Evolutionary conservation across 2,329 filamentous ascomycete genomes (phyloP).

Genomic region (Cylindrodendrum hubeiense): DNA sequence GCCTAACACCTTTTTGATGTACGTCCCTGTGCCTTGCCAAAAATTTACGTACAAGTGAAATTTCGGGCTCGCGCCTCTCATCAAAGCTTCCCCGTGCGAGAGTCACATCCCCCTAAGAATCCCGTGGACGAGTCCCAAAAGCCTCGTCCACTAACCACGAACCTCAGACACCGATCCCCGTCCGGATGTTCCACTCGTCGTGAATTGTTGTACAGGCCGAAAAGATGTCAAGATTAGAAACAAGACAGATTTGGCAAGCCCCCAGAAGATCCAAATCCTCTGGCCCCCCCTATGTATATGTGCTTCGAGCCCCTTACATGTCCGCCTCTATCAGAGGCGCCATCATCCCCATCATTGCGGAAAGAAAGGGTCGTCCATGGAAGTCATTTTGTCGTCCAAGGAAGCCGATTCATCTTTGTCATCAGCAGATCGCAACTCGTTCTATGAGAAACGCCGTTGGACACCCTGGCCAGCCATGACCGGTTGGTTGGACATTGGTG

Average conservation of each 20-base stretch:
- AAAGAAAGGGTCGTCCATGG: conserved; percentile 38
- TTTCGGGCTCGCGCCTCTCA: conserved; percentile 28
- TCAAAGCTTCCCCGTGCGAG: conserved; percentile 18
- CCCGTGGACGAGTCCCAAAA: conserved; percentile 21
- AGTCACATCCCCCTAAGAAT: conserved; percentile 30
- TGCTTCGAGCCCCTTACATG: conserved; percentile 16
- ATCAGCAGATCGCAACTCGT: conserved; percentile 30
- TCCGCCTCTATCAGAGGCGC: conserved; percentile 4
- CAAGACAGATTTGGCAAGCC: conserved; percentile 29
- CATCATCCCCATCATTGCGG: conserved; percentile 28
- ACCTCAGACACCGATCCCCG: conserved; percentile 36
- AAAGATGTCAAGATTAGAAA: conserved; percentile 38
- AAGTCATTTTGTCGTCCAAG: conserved; percentile 21
- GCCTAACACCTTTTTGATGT: conserved; percentile 61
- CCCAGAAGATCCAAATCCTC: conserved; percentile 27
- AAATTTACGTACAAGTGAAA: conserved; percentile 55
- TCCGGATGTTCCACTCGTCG: conserved; percentile 39
- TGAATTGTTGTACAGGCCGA: conserved; percentile 48
- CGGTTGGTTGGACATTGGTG: conserved; percentile 63
- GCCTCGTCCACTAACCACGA: conserved; percentile 29
- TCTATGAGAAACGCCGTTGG: conserved; percentile 69
- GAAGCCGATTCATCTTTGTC: not conserved
- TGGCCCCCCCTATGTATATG: conserved; percentile 39
- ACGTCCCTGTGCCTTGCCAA: conserved; percentile 53
- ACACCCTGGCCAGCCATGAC: conserved; percentile 69